Conservation (phyloP, 2,329 filamentous ascomycete species). For the Arthrinium phaeospermum region DNA sequence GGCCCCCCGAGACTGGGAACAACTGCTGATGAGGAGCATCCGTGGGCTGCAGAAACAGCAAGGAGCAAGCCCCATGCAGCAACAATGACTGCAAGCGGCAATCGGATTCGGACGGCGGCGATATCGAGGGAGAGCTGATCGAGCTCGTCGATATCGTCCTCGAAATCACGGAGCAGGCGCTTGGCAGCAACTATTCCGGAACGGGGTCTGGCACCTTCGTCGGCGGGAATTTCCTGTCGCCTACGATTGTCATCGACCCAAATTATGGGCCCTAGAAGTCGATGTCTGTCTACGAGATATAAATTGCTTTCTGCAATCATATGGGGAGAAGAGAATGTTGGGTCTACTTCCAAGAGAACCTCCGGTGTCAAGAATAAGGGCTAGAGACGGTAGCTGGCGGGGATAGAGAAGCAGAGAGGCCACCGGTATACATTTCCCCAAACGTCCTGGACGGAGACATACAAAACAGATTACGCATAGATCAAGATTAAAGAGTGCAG, state of each 20-base stretch:
- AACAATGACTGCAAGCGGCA: not conserved
- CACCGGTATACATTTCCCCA: not conserved
- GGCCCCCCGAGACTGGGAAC: not conserved
- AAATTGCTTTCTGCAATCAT: not conserved
- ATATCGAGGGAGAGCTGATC: not conserved
- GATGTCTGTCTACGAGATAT: not conserved
- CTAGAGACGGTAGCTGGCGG: not conserved
- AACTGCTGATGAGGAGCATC: no score
- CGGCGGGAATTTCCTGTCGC: slow-evolving; percentile 13
- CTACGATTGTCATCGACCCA: slow-evolving; percentile 1
- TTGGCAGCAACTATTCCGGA: not conserved
- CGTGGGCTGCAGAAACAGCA: not conserved
- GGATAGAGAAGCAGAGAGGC: not conserved
- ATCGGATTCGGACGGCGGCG: not conserved
- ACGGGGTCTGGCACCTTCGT: not conserved
- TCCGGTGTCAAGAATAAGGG: not conserved
- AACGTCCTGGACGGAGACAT: not conserved
- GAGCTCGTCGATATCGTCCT: slow-evolving; percentile 9
- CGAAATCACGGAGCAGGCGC: not conserved
- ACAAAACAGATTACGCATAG: not conserved
- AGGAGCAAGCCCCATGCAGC: not conserved
- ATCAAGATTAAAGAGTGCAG: not conserved
- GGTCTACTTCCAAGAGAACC: not conserved
- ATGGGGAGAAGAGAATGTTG: not conserved
- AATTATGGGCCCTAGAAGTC: not conserved